Conservation (phyloP, 495 filamentous ascomycete genomes). For the Xylaria venustula region DNA sequence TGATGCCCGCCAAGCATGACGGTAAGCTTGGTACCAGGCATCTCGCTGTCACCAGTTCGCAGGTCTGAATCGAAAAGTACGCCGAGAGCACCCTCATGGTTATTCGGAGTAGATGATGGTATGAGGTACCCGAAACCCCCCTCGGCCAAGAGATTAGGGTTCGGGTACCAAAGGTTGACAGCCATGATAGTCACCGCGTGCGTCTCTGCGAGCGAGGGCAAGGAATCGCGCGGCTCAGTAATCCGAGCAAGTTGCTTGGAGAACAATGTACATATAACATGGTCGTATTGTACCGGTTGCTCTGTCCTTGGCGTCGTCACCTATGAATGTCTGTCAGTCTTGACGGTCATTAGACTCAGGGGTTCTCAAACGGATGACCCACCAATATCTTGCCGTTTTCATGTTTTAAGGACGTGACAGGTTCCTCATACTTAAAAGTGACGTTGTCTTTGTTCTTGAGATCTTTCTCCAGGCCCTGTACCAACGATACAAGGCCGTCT, state of each 20-base stretch:
- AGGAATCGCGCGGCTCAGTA: conserved; percentile 34
- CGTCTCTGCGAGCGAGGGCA: conserved; percentile 53
- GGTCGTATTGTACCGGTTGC: conserved; percentile 44
- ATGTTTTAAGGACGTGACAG: conserved; percentile 36
- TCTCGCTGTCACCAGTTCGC: conserved; percentile 20
- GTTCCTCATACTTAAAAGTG: conserved; percentile 46
- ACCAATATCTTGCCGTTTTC: conserved; percentile 18
- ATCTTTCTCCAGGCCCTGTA: conserved; percentile 42
- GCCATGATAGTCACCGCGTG: conserved; percentile 81
- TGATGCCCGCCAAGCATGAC: conserved; percentile 95
- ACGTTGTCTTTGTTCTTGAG: conserved; percentile 51
- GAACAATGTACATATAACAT: conserved; percentile 71
- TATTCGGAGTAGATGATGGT: conserved; percentile 68
- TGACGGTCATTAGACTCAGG: neutral
- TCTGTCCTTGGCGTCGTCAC: conserved; percentile 23
- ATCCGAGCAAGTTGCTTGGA: conserved; percentile 46
- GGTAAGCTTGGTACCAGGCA: conserved; percentile 77
- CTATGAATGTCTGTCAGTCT: conserved; percentile 19
- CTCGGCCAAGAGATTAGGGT: conserved; percentile 57
- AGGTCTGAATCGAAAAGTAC: conserved; percentile 87
- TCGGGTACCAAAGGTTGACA: conserved; percentile 81
- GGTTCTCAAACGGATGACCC: neutral
- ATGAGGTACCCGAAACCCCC: conserved; percentile 91
- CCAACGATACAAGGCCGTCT: conserved; percentile 56
- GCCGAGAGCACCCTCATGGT: conserved; percentile 81